Base-by-base conservation (phyloP, 31 red algal genomes). In the Endocladia muricata region DNA sequence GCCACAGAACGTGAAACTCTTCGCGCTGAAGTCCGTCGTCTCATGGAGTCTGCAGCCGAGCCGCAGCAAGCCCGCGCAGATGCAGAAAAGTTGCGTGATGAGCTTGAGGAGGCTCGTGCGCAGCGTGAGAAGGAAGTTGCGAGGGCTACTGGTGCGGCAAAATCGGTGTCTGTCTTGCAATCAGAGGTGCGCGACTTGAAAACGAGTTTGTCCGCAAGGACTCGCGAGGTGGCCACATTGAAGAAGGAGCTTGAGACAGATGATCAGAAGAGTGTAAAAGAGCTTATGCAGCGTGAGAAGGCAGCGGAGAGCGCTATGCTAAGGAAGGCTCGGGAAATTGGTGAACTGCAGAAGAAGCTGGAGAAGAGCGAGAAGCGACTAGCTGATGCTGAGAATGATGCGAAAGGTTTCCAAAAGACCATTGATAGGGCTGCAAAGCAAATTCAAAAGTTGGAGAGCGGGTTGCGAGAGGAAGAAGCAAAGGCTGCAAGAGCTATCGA, bases 221-320 rank as follows among this genome's bases (percentile, higher is more conserved):
- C 55, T 25, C 41, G 41, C 13, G 52, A 80, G 54, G 57, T 80
- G 34, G 66, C 52, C 9, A 70, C 63, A 11, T 52, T 80, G 31
- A 88, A 79, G 35, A 79, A 61, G 38, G 84, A 88, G 74, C 40
- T 88, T 6, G 84, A 88, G 41, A 68, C n/a, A 38, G 84, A 64
- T 28, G 84, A 88, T 68, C 52, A 59, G 60, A 88, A 88, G 63
- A 76, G 70, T 68, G 81, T 85, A 2, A 57, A 65, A 59, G 81
- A 85, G 25, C 55, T 85, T 36, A 74, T 85, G 68, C 58, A 74
- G 70, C 35, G 81, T 30, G 81, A 85, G 33, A 85, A 85, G 58
- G 81, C 81, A 30, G 81, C 81, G n/a, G 81, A 85, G 25, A 76
- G 70, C 35, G 84, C 77, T 41, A 77, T 79, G 75, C 54, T 88